These are phyloP conservation scores for Nicotiana tomentosiformis DNA, from an alignment of 257 asterid species.

Conservation along the genomic window DNA sequence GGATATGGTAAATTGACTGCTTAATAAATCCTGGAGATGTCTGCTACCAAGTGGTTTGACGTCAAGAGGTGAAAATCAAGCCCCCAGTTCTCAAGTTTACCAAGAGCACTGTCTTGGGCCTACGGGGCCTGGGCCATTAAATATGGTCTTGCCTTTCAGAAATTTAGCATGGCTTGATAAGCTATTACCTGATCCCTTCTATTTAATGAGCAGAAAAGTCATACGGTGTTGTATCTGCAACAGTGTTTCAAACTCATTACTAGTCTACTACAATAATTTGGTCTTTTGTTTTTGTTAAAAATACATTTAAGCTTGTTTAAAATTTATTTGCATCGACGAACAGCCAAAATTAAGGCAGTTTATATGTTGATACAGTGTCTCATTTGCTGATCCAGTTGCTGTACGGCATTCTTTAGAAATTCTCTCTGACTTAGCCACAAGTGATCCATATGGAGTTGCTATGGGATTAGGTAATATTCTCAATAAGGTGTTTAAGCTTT, in stretches of 20 bases:
- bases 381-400: slow-evolving; percentile 94
- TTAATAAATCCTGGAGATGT: neutral
- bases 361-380: slow-evolving; percentile 53
- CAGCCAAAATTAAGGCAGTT: slow-evolving; percentile 5
- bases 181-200: neutral
- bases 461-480: slow-evolving; percentile 77
- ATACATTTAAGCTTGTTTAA: neutral
- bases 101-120: neutral
- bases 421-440: slow-evolving; percentile 75
- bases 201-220: neutral
- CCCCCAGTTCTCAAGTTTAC: neutral
- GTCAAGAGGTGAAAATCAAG: neutral
- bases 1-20: neutral
- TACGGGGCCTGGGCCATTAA: neutral
- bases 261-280: neutral
- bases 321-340: neutral
- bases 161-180: neutral
- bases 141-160: neutral
- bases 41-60: neutral
- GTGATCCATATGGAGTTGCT: slow-evolving; percentile 92
- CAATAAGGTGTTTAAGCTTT: slow-evolving; percentile 7
- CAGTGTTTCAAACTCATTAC: neutral
- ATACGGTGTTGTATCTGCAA: neutral
- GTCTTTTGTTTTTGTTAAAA: neutral
- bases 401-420: slow-evolving; percentile 93